These are phyloP conservation scores for Alternaria alternata DNA, from an alignment of 2,329 filamentous ascomycete species.

Conservation along the genomic window DNA sequence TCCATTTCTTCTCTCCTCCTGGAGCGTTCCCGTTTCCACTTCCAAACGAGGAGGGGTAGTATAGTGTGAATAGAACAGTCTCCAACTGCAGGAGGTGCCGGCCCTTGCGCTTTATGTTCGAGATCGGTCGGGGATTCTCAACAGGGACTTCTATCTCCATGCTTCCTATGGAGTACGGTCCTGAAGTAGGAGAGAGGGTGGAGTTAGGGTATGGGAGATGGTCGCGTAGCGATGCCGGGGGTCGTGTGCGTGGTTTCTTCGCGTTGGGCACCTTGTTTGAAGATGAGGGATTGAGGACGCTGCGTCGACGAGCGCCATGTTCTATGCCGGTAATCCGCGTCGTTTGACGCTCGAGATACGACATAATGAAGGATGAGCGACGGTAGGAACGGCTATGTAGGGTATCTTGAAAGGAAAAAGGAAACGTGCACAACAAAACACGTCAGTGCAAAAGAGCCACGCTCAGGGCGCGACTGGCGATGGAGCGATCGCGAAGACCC, in stretches of 20 bases:
- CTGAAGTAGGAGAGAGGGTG: conserved; percentile 60
- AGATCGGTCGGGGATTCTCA: conserved; percentile 57
- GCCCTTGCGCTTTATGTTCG: conserved; percentile 59
- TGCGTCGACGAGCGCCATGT: conserved; percentile 28
- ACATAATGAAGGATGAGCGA: conserved; percentile 25
- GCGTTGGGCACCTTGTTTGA: conserved; percentile 51
- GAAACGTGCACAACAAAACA: conserved; percentile 4
- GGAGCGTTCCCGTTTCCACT: conserved; percentile 50
- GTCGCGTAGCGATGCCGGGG: conserved; percentile 59
- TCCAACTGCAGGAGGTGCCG: conserved; percentile 61
- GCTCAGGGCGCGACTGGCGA: not conserved
- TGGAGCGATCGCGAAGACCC: not conserved
- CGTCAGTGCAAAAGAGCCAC: not conserved
- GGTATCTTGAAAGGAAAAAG: conserved; percentile 11
- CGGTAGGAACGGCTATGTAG: not conserved
- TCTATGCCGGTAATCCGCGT: conserved; percentile 39
- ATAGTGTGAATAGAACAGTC: conserved; percentile 71
- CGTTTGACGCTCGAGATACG: conserved; percentile 38
- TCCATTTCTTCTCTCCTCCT: conserved; percentile 55
- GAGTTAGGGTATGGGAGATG: conserved; percentile 55
- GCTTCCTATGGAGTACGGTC: conserved; percentile 58
- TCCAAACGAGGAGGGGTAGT: conserved; percentile 66
- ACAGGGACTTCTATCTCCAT: conserved; percentile 66
- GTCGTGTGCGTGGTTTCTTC: conserved; percentile 59
- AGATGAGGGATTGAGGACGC: conserved; percentile 22